Evolutionary conservation across 768 basidiomycete species (phyloP).

Genomic region (Phlegmacium glaucopus): DNA sequence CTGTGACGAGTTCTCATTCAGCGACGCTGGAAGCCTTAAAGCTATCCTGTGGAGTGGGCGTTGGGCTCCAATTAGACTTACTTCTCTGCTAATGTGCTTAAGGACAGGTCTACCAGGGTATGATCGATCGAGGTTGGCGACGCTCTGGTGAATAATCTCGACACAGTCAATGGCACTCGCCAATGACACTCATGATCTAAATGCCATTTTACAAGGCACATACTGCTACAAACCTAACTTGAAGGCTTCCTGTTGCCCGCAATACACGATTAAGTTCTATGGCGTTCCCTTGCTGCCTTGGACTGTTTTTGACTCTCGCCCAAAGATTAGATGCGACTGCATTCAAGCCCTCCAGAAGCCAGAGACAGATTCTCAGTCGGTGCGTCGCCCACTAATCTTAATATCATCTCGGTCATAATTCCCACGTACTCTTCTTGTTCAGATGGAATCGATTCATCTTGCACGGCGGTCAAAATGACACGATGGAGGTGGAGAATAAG

Average conservation of each 20-base stretch:
- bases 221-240: constrained; percentile 91
- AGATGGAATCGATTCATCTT: constrained; percentile 76
- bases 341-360: constrained; percentile 71
- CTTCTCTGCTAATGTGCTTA: neutral
- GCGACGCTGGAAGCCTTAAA: constrained; percentile 48
- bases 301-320: constrained; percentile 1
- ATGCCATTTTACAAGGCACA: constrained; percentile 31
- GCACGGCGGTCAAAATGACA: constrained; percentile 35
- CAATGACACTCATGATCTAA: neutral
- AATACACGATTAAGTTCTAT: constrained; percentile 86
- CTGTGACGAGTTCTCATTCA: constrained; percentile 40
- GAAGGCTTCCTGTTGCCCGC: constrained; percentile 81
- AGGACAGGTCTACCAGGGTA: constrained; percentile 67
- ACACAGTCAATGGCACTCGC: neutral
- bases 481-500: constrained; percentile 23
- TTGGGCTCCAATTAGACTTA: neutral
- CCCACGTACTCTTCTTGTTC: neutral
- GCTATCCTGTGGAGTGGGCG: constrained; percentile 51
- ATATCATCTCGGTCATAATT: no score
- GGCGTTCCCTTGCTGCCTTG: constrained; percentile 1
- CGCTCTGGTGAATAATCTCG: constrained; percentile 51
- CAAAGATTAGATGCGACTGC: constrained; percentile 59
- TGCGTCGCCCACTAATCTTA: constrained; percentile 21
- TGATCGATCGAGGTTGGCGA: constrained; percentile 86
- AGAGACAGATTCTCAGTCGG: constrained; percentile 74